phyloP scores from a whole-genome alignment of 2,329 filamentous ascomycete species.

The Lachnellula subtilissima region DNA sequence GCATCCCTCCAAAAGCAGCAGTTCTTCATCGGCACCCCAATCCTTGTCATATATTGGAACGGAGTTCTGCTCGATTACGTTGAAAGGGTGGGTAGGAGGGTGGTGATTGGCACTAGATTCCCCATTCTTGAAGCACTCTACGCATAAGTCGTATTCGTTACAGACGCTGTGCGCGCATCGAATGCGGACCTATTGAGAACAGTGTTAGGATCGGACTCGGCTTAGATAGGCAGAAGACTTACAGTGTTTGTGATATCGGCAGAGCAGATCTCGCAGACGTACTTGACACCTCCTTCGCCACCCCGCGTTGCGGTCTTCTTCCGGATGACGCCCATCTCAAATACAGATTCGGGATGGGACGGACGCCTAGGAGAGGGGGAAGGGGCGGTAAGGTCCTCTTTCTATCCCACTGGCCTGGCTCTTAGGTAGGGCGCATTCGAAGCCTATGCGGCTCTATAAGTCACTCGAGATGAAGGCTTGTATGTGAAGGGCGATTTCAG shows the following conservation, averaged over 20 bases:
- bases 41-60: conserved; percentile 93
- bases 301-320: conserved; percentile 88
- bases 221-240: conserved; percentile 36
- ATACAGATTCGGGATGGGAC: neutral
- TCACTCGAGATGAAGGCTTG: neutral
- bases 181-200: conserved; percentile 71
- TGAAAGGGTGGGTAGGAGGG: conserved; percentile 78
- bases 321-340: conserved; percentile 81
- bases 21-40: conserved; percentile 96
- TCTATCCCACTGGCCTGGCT: neutral
- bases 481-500: neutral
- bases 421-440: neutral
- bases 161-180: conserved; percentile 74
- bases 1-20: conserved; percentile 87
- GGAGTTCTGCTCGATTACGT: conserved; percentile 96
- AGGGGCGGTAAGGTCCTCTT: neutral
- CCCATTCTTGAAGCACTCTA: conserved; percentile 86
- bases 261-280: conserved; percentile 95
- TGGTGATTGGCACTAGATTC: conserved; percentile 78
- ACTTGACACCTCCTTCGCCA: conserved; percentile 86
- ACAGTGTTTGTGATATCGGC: conserved; percentile 96
- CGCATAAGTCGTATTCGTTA: conserved; percentile 94
- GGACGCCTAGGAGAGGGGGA: neutral
- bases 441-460: neutral
- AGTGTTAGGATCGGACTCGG: conserved; percentile 1